phyloP scores from a whole-genome alignment of 176 grass and related monocot genomes.

The Poa annua region DNA sequence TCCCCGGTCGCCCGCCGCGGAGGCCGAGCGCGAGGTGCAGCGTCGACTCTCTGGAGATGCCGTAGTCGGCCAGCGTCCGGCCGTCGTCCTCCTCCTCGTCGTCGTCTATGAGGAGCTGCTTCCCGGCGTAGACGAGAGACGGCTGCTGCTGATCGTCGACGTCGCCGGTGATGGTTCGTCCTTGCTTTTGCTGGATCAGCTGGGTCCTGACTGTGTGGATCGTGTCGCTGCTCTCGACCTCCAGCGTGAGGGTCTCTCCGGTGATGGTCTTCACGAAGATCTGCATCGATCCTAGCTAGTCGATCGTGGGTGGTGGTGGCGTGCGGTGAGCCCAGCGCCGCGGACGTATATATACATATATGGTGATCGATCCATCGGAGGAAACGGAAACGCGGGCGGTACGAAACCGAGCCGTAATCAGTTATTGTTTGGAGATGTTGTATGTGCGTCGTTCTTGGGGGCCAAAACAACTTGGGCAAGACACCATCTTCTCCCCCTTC shows the following conservation, averaged over 20 bases:
- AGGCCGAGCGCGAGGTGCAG: not conserved
- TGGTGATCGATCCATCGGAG: no score
- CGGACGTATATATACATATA: no score
- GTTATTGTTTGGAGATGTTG: no score
- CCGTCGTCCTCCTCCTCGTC: not conserved
- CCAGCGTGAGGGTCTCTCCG: conserved; percentile 86
- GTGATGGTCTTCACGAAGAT: conserved; percentile 94
- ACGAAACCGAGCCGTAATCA: no score
- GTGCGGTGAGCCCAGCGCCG: no score
- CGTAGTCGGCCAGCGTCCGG: not conserved
- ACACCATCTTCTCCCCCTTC: no score
- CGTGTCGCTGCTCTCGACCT: conserved; percentile 93
- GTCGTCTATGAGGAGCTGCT: not conserved
- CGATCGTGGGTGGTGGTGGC: not conserved
- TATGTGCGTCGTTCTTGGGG: no score
- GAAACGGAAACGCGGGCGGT: no score
- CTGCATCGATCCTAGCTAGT: conserved; percentile 80
- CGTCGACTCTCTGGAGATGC: not conserved
- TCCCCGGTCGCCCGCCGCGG: not conserved
- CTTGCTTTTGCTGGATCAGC: not conserved
- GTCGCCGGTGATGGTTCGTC: not conserved
- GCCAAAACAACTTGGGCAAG: no score
- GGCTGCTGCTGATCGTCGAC: not conserved
- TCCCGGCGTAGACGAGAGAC: not conserved
- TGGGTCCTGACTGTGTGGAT: not conserved